Conservation (phyloP, 495 filamentous ascomycete genomes). For the Hamigera avellanea region DNA sequence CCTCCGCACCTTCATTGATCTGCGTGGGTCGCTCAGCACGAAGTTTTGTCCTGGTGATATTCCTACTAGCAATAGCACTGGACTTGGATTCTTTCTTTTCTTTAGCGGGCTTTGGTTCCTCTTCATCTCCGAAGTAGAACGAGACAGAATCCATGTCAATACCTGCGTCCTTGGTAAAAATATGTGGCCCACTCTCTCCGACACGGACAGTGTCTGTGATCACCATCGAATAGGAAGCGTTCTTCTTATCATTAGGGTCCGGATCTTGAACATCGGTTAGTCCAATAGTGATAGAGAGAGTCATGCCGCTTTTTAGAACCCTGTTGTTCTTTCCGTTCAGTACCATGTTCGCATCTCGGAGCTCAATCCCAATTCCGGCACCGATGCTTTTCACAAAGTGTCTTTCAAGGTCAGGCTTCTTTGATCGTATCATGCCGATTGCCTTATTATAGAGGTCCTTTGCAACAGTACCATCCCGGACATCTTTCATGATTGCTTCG, state of each 20-base stretch:
- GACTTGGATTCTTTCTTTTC: slow-evolving; percentile 75
- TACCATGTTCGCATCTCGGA: slow-evolving; percentile 65
- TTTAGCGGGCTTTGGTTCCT: slow-evolving; percentile 45
- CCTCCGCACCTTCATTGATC: slow-evolving; percentile 81
- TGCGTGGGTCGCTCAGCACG: slow-evolving; percentile 81
- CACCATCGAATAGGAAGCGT: slow-evolving; percentile 75
- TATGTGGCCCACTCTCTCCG: slow-evolving; percentile 53
- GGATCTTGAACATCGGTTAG: slow-evolving; percentile 80
- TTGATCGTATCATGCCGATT: slow-evolving; percentile 59
- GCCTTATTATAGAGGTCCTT: slow-evolving; percentile 94
- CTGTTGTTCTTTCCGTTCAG: slow-evolving; percentile 77
- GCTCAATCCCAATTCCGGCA: slow-evolving; percentile 85
- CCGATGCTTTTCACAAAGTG: slow-evolving; percentile 87
- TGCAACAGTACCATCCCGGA: slow-evolving; percentile 73
- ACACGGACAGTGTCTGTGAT: slow-evolving; percentile 91
- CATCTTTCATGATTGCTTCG: slow-evolving; percentile 74
- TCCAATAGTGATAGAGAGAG: slow-evolving; percentile 75
- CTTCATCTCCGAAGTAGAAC: slow-evolving; percentile 94
- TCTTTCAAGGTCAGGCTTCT: slow-evolving; percentile 88
- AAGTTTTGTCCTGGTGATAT: slow-evolving; percentile 86
- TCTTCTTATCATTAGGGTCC: slow-evolving; percentile 72
- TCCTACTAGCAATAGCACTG: slow-evolving; percentile 75
- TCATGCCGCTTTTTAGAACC: slow-evolving; percentile 90
- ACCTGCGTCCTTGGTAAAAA: slow-evolving; percentile 89
- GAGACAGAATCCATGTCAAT: slow-evolving; percentile 83